Evolutionary conservation across 2,329 filamentous ascomycete genomes (phyloP), one percentile per base, ranked within the genome.

Genomic region (Cladophialophora bantiana): DNA sequence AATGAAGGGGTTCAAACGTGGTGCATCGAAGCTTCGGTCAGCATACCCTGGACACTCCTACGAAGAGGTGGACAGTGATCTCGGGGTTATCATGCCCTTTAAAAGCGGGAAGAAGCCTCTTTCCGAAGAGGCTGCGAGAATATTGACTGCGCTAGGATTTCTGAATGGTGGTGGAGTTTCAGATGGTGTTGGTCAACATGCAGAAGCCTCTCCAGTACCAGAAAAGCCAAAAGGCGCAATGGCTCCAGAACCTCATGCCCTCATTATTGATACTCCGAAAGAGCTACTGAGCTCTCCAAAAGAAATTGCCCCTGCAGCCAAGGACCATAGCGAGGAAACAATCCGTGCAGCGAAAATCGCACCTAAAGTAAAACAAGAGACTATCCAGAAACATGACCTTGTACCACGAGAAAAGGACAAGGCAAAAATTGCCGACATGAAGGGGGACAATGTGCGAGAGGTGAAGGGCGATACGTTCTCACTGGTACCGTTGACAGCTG

Each of bases 401-500:
- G 26, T 26, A 26, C 45, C 55, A 34, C 15, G 20, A 31, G 35
- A 36, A 13, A 40, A 57, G 20, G 62, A 59, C 10, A 36, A 55
- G n/a, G 58, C 31, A 15, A 42, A 55, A 35, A 52, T 64, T 26
- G 54, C 59, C 45, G n/a, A 36, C 6, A 56, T 64, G 60, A 53
- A 57, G n/a, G 34, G 60, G n/a, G 64, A 60, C 20, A n/a, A n/a
- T 52, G 34, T 69, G 7, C 12, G 38, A 38, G 60, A 62, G 12
- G 68, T 75, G 75, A 70, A 75, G 73, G 5, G 73, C 76, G 53
- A 78, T 74, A 10, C 74, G 76, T 62, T 79, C 77, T 61, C 77
- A 74, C 1, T 85, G 87, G 40, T 83, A 85, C 65, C 88, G 91
- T 73, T 81, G 36, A 36, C 59, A 10, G 61, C 64, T 26, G 55